These are phyloP conservation scores for Neofusicoccum cordaticola DNA, from an alignment of 2,329 filamentous ascomycete species.

Conservation along the genomic window DNA sequence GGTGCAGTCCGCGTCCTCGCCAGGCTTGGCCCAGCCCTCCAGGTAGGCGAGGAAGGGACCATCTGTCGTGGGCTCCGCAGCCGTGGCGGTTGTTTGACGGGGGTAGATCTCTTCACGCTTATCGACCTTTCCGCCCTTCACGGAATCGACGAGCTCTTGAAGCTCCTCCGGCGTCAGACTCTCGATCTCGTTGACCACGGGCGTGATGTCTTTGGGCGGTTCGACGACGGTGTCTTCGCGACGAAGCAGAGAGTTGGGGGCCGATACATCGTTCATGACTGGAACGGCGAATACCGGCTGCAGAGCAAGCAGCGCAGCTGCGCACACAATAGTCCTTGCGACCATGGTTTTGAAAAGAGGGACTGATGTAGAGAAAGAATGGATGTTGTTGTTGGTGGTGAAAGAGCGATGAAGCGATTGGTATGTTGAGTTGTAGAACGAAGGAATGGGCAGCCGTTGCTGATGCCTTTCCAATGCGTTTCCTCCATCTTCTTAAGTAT, in stretches of 20 bases:
- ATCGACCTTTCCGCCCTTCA: not conserved
- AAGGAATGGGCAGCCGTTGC: not conserved
- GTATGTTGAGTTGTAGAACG: not conserved
- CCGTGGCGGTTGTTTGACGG: not conserved
- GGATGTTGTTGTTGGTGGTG: too few relatives aligned
- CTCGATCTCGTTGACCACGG: not conserved
- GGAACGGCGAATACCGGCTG: not conserved
- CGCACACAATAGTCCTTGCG: not conserved
- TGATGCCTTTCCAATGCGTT: not conserved
- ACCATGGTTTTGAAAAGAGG: not conserved
- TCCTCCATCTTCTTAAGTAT: not conserved
- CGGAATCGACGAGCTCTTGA: not conserved
- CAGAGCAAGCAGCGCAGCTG: not conserved
- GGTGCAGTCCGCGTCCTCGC: not conserved
- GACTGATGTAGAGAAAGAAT: not conserved
- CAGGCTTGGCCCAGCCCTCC: not conserved
- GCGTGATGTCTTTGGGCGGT: not conserved
- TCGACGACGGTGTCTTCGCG: not conserved
- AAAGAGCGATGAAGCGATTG: not conserved
- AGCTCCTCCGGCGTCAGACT: not conserved
- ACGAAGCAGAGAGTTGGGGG: not conserved
- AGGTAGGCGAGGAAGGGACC: not conserved
- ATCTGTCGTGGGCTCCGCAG: not conserved
- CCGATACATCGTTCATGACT: not conserved
- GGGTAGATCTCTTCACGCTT: not conserved